Evolutionary conservation across 768 basidiomycete genomes (phyloP), one percentile per base, ranked within the genome.

Genomic region (Pseudohyphozyma bogoriensis): DNA sequence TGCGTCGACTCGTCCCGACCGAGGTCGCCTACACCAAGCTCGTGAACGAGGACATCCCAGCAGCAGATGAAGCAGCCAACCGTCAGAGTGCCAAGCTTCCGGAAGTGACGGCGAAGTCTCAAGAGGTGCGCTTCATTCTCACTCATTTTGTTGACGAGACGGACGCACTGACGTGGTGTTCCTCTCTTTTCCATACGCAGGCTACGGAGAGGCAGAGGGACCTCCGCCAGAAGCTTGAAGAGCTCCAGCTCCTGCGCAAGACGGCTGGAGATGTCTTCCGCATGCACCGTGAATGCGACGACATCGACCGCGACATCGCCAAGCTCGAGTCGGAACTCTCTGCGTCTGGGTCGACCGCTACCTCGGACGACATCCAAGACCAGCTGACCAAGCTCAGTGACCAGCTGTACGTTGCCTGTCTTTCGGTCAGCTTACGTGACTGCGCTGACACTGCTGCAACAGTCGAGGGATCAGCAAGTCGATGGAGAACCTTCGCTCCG

Each of bases 311-410:
- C 44, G 87, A 90, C 40, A 80, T 85, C 47, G 63, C 72, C 12
- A 75, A 77, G 50, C 75, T 90, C 47, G 88, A 95, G 73, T 75
- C 76, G 50, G 82, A 86, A 50, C 78, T 99, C 20, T 75, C 79
- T 24, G 74, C 79, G 10, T 83, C 83, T 3, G 92, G 91, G 3
- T 85, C 85, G 36, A 80, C 81, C 18, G 87, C 83, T 73, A 90
- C 91, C 2, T 80, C 82, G 1, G 87, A 89, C 49, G 90, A 92
- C 50, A 85, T 96, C 20, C 86, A 96, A 72, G 74, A 68, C 29
- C 85, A 95, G 69, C 77, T 95, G 9, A 82, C 85, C 56, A 74
- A 75, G 2, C 71, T 92, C 28, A 77, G 79, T 2, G 76, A 75
- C 20, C 78, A 85, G 62, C 77, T 89, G 91, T 93, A 68, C 70